A percentile compares a stretch with the other conserved stretches of the same genome.
These are phyloP conservation scores for Gentiana macrophylla DNA, from an alignment of 257 asterid genomes.

Conservation along the genomic window DNA sequence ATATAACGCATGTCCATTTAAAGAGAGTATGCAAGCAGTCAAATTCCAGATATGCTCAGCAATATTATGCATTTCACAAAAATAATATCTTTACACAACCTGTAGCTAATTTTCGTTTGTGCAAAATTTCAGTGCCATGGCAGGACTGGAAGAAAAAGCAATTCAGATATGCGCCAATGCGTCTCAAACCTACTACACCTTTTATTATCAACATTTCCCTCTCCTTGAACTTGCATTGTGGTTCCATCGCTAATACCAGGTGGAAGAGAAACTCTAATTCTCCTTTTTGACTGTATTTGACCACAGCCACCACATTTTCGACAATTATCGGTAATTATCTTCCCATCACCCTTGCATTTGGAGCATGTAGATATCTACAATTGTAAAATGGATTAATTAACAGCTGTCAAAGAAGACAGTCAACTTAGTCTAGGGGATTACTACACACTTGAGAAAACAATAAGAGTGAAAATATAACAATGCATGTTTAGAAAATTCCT, in stretches of 20 bases:
- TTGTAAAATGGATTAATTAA: not conserved
- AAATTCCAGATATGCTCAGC: too few species aligned
- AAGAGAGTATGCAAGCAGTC: too few species aligned
- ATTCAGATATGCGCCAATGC: slow-evolving; percentile 1
- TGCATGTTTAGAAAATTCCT: too few species aligned
- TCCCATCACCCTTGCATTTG: slow-evolving; percentile 79
- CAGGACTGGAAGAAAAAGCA: too few species aligned
- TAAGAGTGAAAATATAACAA: too few species aligned
- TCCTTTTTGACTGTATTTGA: slow-evolving; percentile 51
- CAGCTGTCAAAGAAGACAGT: not conserved
- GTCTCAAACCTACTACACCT: slow-evolving; percentile 32
- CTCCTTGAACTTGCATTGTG: slow-evolving; percentile 76
- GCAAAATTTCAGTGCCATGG: too few species aligned
- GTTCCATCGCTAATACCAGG: slow-evolving; percentile 78
- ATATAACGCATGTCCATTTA: not conserved
- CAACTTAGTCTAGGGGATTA: too few species aligned
- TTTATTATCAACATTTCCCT: slow-evolving; percentile 69
- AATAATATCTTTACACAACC: too few species aligned
- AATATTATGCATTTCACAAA: too few species aligned
- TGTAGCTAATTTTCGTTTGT: too few species aligned
- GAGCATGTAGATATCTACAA: slow-evolving; percentile 77
- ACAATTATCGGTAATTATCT: slow-evolving; percentile 67
- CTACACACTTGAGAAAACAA: too few species aligned
- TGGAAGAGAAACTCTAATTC: slow-evolving; percentile 64
- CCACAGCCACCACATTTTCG: slow-evolving; percentile 67